These are phyloP conservation scores for Acacia confusa DNA, from an alignment of 306 rosid genomes.

Conservation along the genomic window DNA sequence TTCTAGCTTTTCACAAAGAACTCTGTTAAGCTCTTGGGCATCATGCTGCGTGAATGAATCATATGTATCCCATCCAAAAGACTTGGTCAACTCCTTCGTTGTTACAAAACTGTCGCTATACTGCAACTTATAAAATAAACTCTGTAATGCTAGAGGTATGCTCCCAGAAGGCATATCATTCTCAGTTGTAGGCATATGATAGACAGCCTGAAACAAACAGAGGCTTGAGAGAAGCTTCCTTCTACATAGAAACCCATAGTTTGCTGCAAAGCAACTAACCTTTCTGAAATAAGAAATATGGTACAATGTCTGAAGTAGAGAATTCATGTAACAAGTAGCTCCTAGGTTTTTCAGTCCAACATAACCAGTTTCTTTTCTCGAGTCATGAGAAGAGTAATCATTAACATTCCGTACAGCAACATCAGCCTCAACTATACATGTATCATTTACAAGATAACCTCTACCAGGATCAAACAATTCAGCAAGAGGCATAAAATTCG, in stretches of 20 bases:
- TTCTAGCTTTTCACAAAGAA: constrained; percentile 93
- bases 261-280: constrained; percentile 44
- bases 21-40: constrained; percentile 96
- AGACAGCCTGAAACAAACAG: constrained; percentile 72
- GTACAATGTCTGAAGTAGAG: constrained; percentile 89
- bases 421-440: constrained; percentile 82
- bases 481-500: constrained; percentile 82
- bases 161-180: constrained; percentile 95
- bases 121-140: constrained; percentile 94
- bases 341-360: constrained; percentile 98
- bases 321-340: constrained; percentile 98
- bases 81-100: constrained; percentile 88
- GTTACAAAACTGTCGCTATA: constrained; percentile 85
- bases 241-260: constrained; percentile 4
- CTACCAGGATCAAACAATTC: constrained; percentile 74
- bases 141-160: constrained; percentile 91
- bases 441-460: constrained; percentile 80
- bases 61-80: constrained; percentile 95
- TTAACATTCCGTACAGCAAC: constrained; percentile 75
- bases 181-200: constrained; percentile 97
- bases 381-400: constrained; percentile 89
- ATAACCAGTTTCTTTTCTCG: constrained; percentile 92
- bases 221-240: constrained; percentile 29
- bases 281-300: constrained; percentile 93
- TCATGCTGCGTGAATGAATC: constrained; percentile 98